Conservation (phyloP, 2,329 filamentous ascomycete genomes). For the Fusarium veterinarium region DNA sequence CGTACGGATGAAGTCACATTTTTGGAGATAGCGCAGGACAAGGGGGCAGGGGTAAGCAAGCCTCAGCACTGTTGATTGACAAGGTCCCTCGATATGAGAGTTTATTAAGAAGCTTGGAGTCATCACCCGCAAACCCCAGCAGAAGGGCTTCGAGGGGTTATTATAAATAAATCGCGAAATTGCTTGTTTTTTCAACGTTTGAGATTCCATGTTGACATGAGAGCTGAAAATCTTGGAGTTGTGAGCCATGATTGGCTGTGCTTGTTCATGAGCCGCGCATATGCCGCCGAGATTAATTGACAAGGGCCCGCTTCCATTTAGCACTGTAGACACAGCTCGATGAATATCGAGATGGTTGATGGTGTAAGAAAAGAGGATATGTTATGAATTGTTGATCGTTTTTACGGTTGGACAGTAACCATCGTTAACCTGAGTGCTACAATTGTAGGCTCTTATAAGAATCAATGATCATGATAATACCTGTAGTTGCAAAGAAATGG, state of each 20-base stretch:
- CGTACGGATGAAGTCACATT: conserved; percentile 17
- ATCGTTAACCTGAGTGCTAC: background rate
- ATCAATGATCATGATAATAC: background rate
- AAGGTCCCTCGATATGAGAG: conserved; percentile 17
- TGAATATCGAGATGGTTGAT: background rate
- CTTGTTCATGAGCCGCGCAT: conserved; percentile 42
- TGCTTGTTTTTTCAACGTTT: conserved; percentile 23
- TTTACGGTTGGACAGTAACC: too few relatives aligned
- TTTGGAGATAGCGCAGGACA: conserved; percentile 5
- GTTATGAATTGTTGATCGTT: background rate
- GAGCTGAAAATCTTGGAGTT: conserved; percentile 1
- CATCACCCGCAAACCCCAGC: conserved; percentile 1
- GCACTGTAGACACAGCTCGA: conserved; percentile 30
- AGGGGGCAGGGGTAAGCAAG: conserved; percentile 3
- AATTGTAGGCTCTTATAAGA: fast-evolving
- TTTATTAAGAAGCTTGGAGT: conserved; percentile 4
- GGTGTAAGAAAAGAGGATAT: background rate
- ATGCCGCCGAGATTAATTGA: conserved; percentile 46
- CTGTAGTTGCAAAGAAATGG: background rate
- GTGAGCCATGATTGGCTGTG: conserved; percentile 36
- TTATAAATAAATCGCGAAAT: conserved; percentile 27
- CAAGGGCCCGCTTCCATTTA: conserved; percentile 18
- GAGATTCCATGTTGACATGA: background rate
- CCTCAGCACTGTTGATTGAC: background rate
- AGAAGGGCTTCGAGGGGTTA: conserved; percentile 7